These are phyloP conservation scores for Persicaria tinctoria DNA, from an alignment of 148 eudicot genomes.

Conservation along the genomic window DNA sequence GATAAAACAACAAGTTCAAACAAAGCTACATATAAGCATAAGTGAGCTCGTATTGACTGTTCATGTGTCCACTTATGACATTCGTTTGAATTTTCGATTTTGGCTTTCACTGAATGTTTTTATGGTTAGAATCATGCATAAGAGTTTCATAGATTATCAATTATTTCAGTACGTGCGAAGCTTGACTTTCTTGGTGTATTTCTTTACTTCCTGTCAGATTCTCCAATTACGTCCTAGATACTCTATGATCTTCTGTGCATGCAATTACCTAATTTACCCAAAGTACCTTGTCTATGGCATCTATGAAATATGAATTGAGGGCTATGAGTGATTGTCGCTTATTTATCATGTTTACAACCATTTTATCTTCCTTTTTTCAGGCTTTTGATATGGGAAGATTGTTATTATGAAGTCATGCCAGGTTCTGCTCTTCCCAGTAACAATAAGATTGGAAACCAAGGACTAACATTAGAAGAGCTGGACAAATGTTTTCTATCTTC, in stretches of 20 bases:
- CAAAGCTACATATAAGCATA: neutral
- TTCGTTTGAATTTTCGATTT: neutral
- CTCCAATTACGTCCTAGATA: too few species aligned
- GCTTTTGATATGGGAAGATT: conserved; percentile 95
- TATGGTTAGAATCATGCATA: neutral
- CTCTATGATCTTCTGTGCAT: neutral
- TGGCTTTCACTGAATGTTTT: neutral
- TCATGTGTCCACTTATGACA: neutral
- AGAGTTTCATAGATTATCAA: neutral
- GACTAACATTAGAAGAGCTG: conserved; percentile 23
- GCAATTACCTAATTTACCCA: conserved; percentile 1
- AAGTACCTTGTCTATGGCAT: neutral
- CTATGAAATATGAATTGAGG: neutral
- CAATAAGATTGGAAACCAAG: conserved; percentile 31
- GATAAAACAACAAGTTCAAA: neutral
- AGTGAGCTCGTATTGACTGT: neutral
- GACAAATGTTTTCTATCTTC: conserved; percentile 27
- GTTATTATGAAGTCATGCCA: conserved; percentile 44
- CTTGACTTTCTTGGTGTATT: neutral
- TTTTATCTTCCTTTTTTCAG: conserved; percentile 27
- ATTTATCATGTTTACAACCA: neutral
- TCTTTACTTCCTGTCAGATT: too few species aligned
- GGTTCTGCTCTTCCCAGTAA: conserved; percentile 24
- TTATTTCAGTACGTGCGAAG: neutral
- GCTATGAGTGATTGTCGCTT: neutral